Base-by-base conservation (phyloP, 495 filamentous ascomycete genomes). In the Penicillium turbatum region DNA sequence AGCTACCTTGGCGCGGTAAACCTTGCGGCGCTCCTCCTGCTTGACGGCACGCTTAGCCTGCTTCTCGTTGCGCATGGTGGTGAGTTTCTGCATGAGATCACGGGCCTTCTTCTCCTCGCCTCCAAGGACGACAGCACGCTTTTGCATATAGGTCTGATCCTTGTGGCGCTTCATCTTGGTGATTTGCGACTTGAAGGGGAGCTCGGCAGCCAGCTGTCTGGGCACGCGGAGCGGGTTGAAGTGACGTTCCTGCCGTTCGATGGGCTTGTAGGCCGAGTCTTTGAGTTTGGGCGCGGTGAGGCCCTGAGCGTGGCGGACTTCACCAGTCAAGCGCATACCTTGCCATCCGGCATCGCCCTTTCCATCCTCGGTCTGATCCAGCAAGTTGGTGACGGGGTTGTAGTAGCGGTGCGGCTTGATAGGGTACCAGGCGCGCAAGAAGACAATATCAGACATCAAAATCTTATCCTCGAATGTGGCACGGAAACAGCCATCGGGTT, bases 391-490 rank as follows among this genome's bases (percentile, higher is more conserved):
- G 31, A 93, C 92, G 5, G 91, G 89, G 68, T 97, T 97, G 73
- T 98, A 96, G 82, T 95, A 97, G 21, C 89, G 84, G 61, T 90
- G 89, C 7, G 92, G 93, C 60, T 89, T 90, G 68, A 97, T 84
- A 6, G 93, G 90, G 71, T 95, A 97, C 93, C 93, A 98, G 2
- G 95, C 92, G 10, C 92, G 79, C 31, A 98, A 71, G 76, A 98
- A 97, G 39, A 96, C 88, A 58, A 98, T 92, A 62, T 98, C 93
- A 67, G 84, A 88, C 83, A 96, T 93, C 12, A 98, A 77, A 41
- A 97, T 86, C 75, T 97, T 98, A 74, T 98, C 93, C 69, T 98
- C 93, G 58, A 98, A 98, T 0, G 92, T 96, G 12, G 93, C 93
- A 62, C 93, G 83, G 79, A 92, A 96, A 73, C 89, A 86, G 12